phyloP scores from a whole-genome alignment of 148 eudicot genomes.

The Chenopodium quinoa region DNA sequence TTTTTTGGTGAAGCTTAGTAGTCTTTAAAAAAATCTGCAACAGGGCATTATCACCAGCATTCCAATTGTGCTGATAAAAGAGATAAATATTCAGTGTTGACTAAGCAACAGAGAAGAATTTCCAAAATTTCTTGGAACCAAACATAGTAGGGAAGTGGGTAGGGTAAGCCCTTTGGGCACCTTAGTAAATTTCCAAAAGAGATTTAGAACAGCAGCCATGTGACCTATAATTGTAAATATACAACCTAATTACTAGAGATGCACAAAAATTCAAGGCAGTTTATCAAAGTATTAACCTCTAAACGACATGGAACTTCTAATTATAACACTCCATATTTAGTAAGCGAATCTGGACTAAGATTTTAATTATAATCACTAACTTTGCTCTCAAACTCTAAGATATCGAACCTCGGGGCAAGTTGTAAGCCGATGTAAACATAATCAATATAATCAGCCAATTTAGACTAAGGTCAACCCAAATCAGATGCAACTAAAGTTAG shows the following conservation, averaged over 20 bases:
- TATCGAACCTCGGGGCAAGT: too few relatives aligned
- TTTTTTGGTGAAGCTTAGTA: not conserved
- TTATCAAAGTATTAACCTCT: not conserved
- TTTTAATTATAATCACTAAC: not conserved
- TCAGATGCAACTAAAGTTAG: too few relatives aligned
- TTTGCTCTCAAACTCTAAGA: too few relatives aligned
- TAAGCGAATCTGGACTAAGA: not conserved
- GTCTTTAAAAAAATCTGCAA: not conserved
- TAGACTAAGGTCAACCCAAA: too few relatives aligned
- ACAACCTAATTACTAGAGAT: too few relatives aligned
- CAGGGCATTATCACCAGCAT: not conserved
- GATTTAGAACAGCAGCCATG: too few relatives aligned
- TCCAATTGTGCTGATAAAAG: not conserved
- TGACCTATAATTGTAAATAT: too few relatives aligned
- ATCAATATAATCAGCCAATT: too few relatives aligned
- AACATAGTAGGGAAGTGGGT: not conserved
- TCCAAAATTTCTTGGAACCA: not conserved
- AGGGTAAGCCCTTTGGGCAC: too few relatives aligned
- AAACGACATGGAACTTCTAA: not conserved
- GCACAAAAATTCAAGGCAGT: not conserved
- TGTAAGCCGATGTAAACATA: too few relatives aligned
- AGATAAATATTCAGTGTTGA: too few relatives aligned
- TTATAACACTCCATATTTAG: not conserved
- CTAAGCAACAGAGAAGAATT: not conserved
- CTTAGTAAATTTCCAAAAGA: too few relatives aligned